Evolutionary conservation across 169 alveolate species (phyloP), one percentile per base, ranked within the genome.

Genomic region (Cryptosporidium baileyi): DNA sequence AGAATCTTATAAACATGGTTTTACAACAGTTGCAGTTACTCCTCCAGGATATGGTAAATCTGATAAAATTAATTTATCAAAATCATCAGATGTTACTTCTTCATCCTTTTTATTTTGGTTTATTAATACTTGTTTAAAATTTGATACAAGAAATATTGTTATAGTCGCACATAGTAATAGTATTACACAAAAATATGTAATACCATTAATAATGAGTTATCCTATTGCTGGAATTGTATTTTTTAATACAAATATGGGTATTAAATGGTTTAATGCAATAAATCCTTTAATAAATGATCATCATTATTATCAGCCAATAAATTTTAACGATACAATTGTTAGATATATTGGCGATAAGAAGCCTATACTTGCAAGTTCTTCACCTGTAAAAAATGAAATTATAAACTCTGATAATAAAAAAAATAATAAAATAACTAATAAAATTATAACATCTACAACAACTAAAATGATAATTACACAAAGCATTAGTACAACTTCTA

Each of bases 171-270:
- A 74, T 6, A 74, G 85, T 57, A 74, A 74, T 40, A 54, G 74
- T 57, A 74, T 74, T 19, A 74, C 85, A 40, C 85, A 74, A 22
- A 54, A 38, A 36, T 74, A 74, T 74, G 67, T 57, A 54, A 54
- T 74, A 54, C 85, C 85, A 38, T 54, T 74, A 34, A 74, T 74
- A 52, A 74, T 74, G 85, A 74, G 59, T 32, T 54, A 74, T 24
- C 74, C 63, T 6, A 38, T 74, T 17, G 63, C 85, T 13, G 85
- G 85, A 26, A 74, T 74, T 74, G 67, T 74, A n/a, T 74, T 74
- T 24, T 74, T 74, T 57, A 74, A 74, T 57, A 74, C 85, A 19
- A 74, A 74, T 74, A 74, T 74, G 85, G 85, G 85, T 13, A 74
- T 74, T 74, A 74, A 74, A 59, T 74, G 85, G 85, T 74, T 74